A percentile compares a stretch with the other conserved stretches of the same genome.
These are phyloP conservation scores for Apophysomyces sp. DNA, from an alignment of 371 early-diverging fungal genomes.

Conservation along the genomic window DNA sequence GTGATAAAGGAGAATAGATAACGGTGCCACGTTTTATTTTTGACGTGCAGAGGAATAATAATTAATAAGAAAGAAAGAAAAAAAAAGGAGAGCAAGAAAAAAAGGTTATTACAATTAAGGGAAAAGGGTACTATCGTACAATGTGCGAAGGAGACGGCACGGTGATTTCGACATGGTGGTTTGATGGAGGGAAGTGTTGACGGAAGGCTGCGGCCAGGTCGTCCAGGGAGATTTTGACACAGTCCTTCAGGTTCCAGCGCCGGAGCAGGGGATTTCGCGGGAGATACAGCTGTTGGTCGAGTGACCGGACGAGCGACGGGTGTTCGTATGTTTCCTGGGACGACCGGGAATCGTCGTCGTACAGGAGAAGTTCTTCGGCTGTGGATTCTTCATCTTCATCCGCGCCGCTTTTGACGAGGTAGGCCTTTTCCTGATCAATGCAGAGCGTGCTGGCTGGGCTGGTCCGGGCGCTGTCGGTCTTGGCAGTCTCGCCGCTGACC, in stretches of 20 bases:
- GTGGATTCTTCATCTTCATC: background rate
- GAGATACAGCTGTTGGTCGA: constrained; percentile 8
- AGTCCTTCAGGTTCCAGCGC: constrained; percentile 26
- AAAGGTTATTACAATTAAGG: background rate
- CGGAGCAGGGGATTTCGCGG: constrained; percentile 5
- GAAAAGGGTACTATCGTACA: background rate
- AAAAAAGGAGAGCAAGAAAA: background rate
- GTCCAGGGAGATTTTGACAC: constrained; percentile 13
- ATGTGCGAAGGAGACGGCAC: background rate
- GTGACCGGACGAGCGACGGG: constrained; percentile 23
- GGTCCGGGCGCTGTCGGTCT: background rate
- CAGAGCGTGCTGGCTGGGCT: background rate
- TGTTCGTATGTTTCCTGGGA: constrained; percentile 26
- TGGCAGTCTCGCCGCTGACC: background rate
- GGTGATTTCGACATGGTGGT: background rate
- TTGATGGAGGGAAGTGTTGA: background rate
- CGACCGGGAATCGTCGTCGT: constrained; percentile 24
- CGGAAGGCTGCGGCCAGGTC: background rate
- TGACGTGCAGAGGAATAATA: too few species aligned
- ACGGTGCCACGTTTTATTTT: too few species aligned
- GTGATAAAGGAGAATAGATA: too few species aligned
- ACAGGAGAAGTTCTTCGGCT: constrained; percentile 11
- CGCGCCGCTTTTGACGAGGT: background rate
- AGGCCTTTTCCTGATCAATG: background rate
- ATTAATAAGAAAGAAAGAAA: background rate